Evolutionary conservation across 2,329 filamentous ascomycete genomes (phyloP), one percentile per base, ranked within the genome.

Genomic region (Pestalotiopsis sp.): DNA sequence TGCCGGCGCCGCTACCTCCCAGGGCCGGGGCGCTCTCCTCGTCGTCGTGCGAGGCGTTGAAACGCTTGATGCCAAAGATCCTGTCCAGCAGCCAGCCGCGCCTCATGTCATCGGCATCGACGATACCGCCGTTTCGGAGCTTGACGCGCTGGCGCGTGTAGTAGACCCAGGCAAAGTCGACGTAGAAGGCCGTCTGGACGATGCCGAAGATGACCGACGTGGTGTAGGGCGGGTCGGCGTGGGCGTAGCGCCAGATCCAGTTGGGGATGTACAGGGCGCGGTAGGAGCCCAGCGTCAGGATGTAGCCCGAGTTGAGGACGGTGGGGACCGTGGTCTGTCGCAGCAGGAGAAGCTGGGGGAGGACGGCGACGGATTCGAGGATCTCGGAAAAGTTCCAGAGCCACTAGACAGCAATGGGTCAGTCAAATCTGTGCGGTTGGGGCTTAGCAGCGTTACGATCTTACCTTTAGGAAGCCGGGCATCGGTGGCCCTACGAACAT

Each of bases 81-180:
- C 91, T 89, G 72, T 89, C 89, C 11, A 98, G 88, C 36, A 98
- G 84, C 91, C 94, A 98, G 71, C 94, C 93, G 68, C 93, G 91
- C 72, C 91, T 88, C 77, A 97, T 85, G 78, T 98, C 95, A 72
- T 98, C 95, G 4, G 92, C 91, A 77, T 98, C 95, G 14, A 98
- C 93, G 20, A 98, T 86, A 6, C 94, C 93, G 59, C 95, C 95
- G 73, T 90, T 91, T 70, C 95, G 89, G 17, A 98, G 90, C 90
- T 98, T 98, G 77, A 98, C 94, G 68, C 95, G 90, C 83, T 98
- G 95, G 72, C 95, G 89, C 12, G 92, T 93, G 83, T 93, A 98
- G 85, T 98, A 98, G 1, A 98, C 94, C 94, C 95, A 98, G 45
- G 94, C 94, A 78, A 98, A 98, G 81, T 98, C 95, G 74, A 95